Conservation (phyloP, 257 asterid genomes). For the Solanum bukasovii region DNA sequence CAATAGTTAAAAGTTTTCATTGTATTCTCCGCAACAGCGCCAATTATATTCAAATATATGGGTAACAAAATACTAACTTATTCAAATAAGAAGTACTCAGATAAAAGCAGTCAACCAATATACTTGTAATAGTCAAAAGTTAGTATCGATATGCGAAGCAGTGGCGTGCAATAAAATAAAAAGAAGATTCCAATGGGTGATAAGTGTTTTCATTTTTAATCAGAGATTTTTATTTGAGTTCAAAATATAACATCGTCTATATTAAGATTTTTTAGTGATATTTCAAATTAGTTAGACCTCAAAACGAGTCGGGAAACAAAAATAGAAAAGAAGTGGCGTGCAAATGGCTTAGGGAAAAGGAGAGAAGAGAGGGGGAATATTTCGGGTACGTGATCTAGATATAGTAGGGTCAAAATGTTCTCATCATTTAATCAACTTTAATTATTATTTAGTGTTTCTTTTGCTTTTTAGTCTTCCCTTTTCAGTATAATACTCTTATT, state of each 20-base stretch:
- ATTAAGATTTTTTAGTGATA: no score
- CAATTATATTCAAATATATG: background rate
- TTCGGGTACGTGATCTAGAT: constrained; percentile 24
- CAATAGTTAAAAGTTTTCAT: no score
- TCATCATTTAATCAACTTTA: background rate
- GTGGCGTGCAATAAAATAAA: constrained; percentile 3
- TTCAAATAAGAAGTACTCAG: background rate
- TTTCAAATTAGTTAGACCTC: background rate
- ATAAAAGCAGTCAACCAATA: background rate
- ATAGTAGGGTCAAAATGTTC: constrained; percentile 29
- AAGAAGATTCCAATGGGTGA: background rate
- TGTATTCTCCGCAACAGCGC: background rate
- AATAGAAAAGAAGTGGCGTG: constrained; percentile 19
- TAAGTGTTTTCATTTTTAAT: no score
- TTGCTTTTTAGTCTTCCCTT: background rate
- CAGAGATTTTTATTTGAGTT: rapidly evolving
- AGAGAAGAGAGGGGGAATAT: constrained; percentile 29
- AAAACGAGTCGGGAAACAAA: background rate
- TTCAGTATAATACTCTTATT: background rate
- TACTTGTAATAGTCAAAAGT: background rate
- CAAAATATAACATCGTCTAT: rapidly evolving
- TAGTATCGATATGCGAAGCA: background rate
- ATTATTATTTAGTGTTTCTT: background rate
- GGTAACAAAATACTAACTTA: background rate
- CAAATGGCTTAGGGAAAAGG: constrained; percentile 26